Evolutionary conservation across 1,139 yeast species (phyloP), one percentile per base, ranked within the genome.

Genomic region (Pneumocystis wakefieldiae): DNA sequence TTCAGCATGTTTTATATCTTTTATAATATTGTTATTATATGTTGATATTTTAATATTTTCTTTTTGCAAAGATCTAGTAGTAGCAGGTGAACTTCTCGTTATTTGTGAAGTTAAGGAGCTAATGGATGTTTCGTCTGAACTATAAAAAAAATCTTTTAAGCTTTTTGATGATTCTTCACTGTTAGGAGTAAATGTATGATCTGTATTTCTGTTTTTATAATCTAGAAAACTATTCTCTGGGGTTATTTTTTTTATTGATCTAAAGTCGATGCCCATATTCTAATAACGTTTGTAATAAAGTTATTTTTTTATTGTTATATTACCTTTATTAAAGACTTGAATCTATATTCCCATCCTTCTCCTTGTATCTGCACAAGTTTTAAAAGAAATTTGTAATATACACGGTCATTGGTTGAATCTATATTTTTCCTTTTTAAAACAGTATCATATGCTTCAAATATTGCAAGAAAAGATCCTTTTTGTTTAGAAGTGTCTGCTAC

Each of bases 401-500:
- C 28, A 39, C 62, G 62, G 12, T 62, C 55, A 32, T 38, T 41
- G 8, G 28, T 19, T 53, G 63, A 53, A 58, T 53, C 48, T n/a
- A 62, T 59, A 37, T 57, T 57, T 29, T 58, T 28, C 24, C 53
- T 62, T 12, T 38, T 59, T 15, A 62, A 42, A 35, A 62, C 63
- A 28, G 48, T 36, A 35, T 62, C 62, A 35, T 62, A 62, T 29
- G 63, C 62, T 38, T 58, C 42, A 36, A 53, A 62, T 28, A 62
- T 62, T 36, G 64, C 32, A 36, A 62, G 57, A 38, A 59, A 59
- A n/a, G 63, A 62, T 24, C 42, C 38, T 24, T 4, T 48, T 24
- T 48, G 55, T 48, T 48, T 48, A 48, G 55, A 48, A 48, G 55
- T 15, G 24, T 48, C 55, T 24, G 55, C 55, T 1, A 24, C 55